phyloP scores from a whole-genome alignment of 2,329 filamentous ascomycete species.

The Sporothrix sp. region DNA sequence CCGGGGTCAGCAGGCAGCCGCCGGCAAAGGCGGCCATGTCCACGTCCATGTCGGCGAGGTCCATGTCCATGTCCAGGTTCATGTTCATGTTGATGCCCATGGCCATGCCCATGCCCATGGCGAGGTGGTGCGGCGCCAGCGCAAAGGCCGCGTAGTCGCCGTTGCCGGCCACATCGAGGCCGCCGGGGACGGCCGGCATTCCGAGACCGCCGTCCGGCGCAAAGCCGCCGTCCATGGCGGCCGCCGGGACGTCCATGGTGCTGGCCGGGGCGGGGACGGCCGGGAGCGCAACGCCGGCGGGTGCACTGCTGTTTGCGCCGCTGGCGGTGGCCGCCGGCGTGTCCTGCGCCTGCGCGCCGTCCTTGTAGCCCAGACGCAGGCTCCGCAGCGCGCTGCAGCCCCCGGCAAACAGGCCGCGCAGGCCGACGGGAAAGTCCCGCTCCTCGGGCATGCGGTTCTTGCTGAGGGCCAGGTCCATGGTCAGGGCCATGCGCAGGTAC shows the following conservation, averaged over 20 bases:
- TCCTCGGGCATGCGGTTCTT: conserved; percentile 19
- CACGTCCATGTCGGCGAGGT: conserved; percentile 12
- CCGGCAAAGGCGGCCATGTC: conserved; percentile 3
- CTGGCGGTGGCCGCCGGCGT: too few relatives aligned
- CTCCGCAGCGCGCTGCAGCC: conserved; percentile 1
- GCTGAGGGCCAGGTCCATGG: conserved; percentile 18
- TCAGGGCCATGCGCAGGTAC: conserved; percentile 18
- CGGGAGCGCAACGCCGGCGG: not conserved
- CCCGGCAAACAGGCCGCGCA: conserved; percentile 13
- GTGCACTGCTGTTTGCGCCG: not conserved
- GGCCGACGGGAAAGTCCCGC: conserved; percentile 16
- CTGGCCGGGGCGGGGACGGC: not conserved
- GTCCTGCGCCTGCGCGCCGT: not conserved
- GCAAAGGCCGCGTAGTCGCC: not conserved
- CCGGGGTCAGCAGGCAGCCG: not conserved
- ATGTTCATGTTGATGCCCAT: too few relatives aligned
- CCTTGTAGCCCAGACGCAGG: conserved; percentile 5
- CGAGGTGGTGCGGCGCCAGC: conserved; percentile 22
- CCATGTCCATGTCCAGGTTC: conserved; percentile 13
- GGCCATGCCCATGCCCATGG: conserved; percentile 34
- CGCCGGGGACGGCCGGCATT: not conserved
- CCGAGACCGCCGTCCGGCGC: not conserved
- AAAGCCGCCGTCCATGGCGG: not conserved
- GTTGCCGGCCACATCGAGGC: not conserved
- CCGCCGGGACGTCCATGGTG: conserved; percentile 1